Evolutionary conservation across 2,329 filamentous ascomycete genomes (phyloP).

Genomic region (Fusarium siculi): DNA sequence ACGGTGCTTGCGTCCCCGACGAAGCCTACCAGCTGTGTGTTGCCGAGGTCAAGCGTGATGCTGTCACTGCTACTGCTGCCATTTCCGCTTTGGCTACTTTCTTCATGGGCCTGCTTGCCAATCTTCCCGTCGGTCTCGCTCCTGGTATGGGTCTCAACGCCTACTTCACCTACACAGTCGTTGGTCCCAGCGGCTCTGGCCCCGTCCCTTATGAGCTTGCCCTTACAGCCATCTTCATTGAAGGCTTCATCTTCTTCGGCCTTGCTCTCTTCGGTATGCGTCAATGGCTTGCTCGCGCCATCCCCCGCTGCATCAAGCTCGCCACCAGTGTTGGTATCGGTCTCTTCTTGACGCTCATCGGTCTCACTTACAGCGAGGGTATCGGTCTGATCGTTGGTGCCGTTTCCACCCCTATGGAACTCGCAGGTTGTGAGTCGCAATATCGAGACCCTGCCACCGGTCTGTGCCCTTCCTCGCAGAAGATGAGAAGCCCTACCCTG

Average conservation of each 20-base stretch:
- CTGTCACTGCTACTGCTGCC: constrained; percentile 86
- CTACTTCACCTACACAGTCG: constrained; percentile 80
- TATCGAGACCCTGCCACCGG: constrained; percentile 45
- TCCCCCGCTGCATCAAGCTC: constrained; percentile 86
- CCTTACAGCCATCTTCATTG: constrained; percentile 87
- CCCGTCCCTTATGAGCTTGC: constrained; percentile 79
- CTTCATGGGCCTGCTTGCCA: constrained; percentile 84
- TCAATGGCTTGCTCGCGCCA: constrained; percentile 87
- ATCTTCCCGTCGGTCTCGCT: constrained; percentile 63
- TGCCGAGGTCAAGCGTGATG: constrained; percentile 75
- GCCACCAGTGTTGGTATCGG: constrained; percentile 89
- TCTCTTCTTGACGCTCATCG: constrained; percentile 81
- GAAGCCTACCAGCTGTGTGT: constrained; percentile 72
- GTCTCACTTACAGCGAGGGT: constrained; percentile 82
- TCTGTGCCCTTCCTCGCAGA: constrained; percentile 69
- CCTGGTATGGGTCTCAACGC: constrained; percentile 76
- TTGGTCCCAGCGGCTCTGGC: constrained; percentile 80
- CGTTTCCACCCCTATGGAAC: constrained; percentile 73
- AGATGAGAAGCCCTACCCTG: constrained; percentile 86
- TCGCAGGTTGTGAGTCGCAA: constrained; percentile 74
- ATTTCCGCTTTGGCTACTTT: constrained; percentile 84
- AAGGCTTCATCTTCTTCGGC: constrained; percentile 85
- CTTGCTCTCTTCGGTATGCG: constrained; percentile 84
- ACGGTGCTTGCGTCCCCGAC: constrained; percentile 60
- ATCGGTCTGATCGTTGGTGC: constrained; percentile 81